These are phyloP conservation scores for Geopyxis carbonaria DNA, from an alignment of 495 filamentous ascomycete species.

Conservation along the genomic window DNA sequence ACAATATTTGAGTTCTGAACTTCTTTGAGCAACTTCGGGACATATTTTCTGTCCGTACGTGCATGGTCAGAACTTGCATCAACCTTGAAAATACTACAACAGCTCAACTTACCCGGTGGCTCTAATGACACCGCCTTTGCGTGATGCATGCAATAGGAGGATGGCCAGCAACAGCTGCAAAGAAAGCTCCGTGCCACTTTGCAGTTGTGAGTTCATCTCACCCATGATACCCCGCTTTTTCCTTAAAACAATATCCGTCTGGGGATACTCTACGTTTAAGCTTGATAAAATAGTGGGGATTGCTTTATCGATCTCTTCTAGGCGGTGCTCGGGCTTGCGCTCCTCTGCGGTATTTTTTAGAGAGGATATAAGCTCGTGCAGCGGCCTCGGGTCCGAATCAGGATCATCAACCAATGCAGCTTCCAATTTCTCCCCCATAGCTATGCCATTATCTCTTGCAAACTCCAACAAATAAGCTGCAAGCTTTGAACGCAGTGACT, in stretches of 20 bases:
- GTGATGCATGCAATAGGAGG: constrained; percentile 16
- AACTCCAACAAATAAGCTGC: constrained; percentile 16
- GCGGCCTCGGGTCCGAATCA: constrained; percentile 8
- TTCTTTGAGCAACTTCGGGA: constrained; percentile 21
- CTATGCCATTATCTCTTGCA: constrained; percentile 6
- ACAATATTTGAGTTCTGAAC: constrained; percentile 12
- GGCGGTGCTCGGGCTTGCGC: constrained; percentile 7
- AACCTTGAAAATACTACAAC: too few relatives aligned
- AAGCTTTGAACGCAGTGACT: constrained; percentile 12
- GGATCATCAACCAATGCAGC: constrained; percentile 6
- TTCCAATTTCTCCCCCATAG: constrained; percentile 16
- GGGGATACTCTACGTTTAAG: background rate
- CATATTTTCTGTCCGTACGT: constrained; percentile 19
- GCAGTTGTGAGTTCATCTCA: constrained; percentile 17
- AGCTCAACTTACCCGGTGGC: constrained; percentile 22
- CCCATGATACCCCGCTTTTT: constrained; percentile 14
- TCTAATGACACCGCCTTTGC: constrained; percentile 15
- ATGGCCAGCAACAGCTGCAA: constrained; percentile 15
- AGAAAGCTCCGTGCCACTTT: constrained; percentile 12
- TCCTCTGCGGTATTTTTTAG: constrained; percentile 8
- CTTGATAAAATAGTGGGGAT: background rate
- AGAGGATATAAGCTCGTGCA: constrained; percentile 10
- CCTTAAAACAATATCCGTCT: background rate
- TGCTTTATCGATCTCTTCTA: constrained; percentile 8
- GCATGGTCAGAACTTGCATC: too few relatives aligned